Percentiles rank a stretch among this genome's conserved stretches.
Evolutionary conservation across 139 green algal species (phyloP).

Genomic region (Yamagishiella unicocca): DNA sequence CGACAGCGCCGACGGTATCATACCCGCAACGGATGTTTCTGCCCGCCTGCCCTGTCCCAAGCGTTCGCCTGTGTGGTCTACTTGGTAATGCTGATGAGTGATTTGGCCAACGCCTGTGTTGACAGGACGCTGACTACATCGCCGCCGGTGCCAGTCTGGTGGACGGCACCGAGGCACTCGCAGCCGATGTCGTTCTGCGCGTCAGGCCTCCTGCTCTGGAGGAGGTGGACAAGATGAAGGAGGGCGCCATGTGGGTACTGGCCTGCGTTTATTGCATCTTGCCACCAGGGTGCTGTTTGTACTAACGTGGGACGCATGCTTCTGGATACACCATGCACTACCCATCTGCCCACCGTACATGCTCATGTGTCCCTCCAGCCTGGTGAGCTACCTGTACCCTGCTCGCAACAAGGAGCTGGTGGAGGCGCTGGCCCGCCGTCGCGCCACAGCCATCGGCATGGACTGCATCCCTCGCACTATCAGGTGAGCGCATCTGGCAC

Average conservation of each 20-base stretch:
- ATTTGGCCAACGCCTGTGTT: neutral
- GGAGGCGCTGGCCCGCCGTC: conserved; percentile 69
- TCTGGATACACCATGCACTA: too few relatives aligned
- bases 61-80: too few relatives aligned
- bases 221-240: conserved; percentile 76
- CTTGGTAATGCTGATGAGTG: neutral
- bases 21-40: too few relatives aligned
- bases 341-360: too few relatives aligned
- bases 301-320: too few relatives aligned
- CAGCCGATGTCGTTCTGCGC: conserved; percentile 78
- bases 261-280: too few relatives aligned
- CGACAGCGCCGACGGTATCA: too few relatives aligned
- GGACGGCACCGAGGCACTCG: conserved; percentile 65
- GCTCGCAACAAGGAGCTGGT: conserved; percentile 86
- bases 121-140: conserved; percentile 57
- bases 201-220: conserved; percentile 68
- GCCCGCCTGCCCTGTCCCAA: too few relatives aligned
- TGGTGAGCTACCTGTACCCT: conserved; percentile 87
- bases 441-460: conserved; percentile 86
- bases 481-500: neutral
- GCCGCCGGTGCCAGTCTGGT: conserved; percentile 82
- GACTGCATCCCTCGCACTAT: conserved; percentile 92
- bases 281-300: too few relatives aligned
- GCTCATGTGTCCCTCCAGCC: too few relatives aligned
- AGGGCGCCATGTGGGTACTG: conserved; percentile 63